Percentiles rank a stretch among this genome's conserved stretches.
These are phyloP conservation scores for Candida coleopterorum DNA, from an alignment of 805 yeast species.

Conservation along the genomic window DNA sequence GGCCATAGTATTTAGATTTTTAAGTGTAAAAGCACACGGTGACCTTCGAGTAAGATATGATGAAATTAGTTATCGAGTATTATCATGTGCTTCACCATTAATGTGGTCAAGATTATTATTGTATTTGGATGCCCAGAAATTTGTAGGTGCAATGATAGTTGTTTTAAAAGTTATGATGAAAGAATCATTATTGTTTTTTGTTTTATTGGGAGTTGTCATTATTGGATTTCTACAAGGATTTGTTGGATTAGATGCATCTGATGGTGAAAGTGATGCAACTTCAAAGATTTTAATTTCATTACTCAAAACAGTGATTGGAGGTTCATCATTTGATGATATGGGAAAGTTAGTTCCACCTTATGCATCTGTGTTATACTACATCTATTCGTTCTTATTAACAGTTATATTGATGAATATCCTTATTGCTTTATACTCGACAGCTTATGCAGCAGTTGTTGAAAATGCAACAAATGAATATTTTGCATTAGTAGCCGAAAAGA, in stretches of 20 bases:
- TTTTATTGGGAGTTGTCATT: slow-evolving; percentile 62
- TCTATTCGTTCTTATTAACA: slow-evolving; percentile 69
- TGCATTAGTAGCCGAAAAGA: slow-evolving; percentile 80
- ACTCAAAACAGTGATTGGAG: slow-evolving; percentile 69
- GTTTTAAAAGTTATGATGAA: slow-evolving; percentile 82
- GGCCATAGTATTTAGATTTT: slow-evolving; percentile 53
- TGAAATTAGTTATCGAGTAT: slow-evolving; percentile 58
- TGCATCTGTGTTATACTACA: slow-evolving; percentile 73
- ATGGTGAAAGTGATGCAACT: slow-evolving; percentile 77
- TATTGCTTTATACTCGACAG: slow-evolving; percentile 80
- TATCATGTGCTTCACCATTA: slow-evolving; percentile 80
- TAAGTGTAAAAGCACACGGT: slow-evolving; percentile 25
- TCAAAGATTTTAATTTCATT: slow-evolving; percentile 56
- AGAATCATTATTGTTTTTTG: slow-evolving; percentile 80
- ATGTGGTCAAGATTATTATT: slow-evolving; percentile 79
- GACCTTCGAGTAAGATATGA: slow-evolving; percentile 35
- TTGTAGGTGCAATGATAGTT: slow-evolving; percentile 86
- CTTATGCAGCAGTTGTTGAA: slow-evolving; percentile 74
- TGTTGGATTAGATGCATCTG: slow-evolving; percentile 81
- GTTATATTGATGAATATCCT: slow-evolving; percentile 77
- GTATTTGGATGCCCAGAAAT: slow-evolving; percentile 71
- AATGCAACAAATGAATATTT: slow-evolving; percentile 82
- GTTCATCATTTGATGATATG: slow-evolving; percentile 67
- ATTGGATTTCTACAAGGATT: slow-evolving; percentile 85
- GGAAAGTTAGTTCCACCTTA: slow-evolving; percentile 78